Evolutionary conservation across 495 filamentous ascomycete genomes (phyloP).

Genomic region (Penicillium cataractarum): DNA sequence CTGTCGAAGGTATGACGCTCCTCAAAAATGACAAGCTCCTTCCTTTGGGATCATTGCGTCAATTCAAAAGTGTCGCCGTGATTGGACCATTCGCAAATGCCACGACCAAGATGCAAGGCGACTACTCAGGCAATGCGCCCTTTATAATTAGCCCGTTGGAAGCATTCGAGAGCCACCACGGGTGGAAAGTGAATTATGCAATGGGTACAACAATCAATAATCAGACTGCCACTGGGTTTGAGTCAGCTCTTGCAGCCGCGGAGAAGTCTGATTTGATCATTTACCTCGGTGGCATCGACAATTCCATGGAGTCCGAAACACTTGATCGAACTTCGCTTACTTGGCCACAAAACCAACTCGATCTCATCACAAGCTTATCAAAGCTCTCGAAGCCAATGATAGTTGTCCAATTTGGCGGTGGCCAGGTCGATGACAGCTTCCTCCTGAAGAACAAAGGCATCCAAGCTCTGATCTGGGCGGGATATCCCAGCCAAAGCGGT

Average conservation of each 20-base stretch:
- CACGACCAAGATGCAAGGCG: conserved; percentile 60
- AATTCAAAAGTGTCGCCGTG: conserved; percentile 42
- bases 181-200: conserved; percentile 49
- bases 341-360: conserved; percentile 55
- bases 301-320: conserved; percentile 49
- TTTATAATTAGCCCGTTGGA: conserved; percentile 53
- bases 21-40: conserved; percentile 60
- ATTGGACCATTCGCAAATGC: conserved; percentile 58
- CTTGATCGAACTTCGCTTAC: conserved; percentile 51
- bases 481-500: conserved; percentile 56
- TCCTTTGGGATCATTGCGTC: conserved; percentile 39
- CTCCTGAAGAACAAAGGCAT: conserved; percentile 48
- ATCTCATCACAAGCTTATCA: conserved; percentile 53
- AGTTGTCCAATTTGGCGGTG: conserved; percentile 57
- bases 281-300: conserved; percentile 57
- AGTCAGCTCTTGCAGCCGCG: conserved; percentile 44
- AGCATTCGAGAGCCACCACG: conserved; percentile 45
- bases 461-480: conserved; percentile 53
- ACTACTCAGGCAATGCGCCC: conserved; percentile 55
- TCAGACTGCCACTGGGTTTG: conserved; percentile 40
- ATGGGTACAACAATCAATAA: conserved; percentile 42
- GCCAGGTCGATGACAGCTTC: conserved; percentile 53
- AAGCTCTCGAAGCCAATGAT: conserved; percentile 51
- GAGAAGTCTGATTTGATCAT: conserved; percentile 52
- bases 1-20: conserved; percentile 55